Percentiles rank a stretch among this genome's conserved stretches.
Conservation (phyloP, 2,329 filamentous ascomycete genomes). For the Fusarium musae region DNA sequence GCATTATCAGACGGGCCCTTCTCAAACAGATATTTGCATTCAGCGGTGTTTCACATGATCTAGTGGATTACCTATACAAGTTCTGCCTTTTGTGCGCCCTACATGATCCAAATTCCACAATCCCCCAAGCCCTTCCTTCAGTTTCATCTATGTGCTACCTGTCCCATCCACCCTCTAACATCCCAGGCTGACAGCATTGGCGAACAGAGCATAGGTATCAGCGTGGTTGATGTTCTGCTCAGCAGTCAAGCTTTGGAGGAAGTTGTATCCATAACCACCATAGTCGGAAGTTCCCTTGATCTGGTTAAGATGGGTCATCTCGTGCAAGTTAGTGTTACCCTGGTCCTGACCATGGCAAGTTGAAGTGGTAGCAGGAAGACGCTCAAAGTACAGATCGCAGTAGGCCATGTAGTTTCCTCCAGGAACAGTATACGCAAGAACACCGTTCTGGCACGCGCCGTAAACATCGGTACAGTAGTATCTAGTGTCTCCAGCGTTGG, state of each 20-base stretch:
- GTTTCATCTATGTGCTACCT: too few relatives aligned
- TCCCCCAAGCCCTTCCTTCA: too few relatives aligned
- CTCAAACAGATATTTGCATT: too few relatives aligned
- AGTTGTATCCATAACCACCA: constrained; percentile 66
- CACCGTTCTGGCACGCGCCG: constrained; percentile 59
- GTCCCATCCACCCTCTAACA: too few relatives aligned
- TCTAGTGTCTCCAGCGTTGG: constrained; percentile 57
- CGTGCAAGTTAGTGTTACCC: constrained; percentile 72
- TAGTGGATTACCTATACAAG: too few relatives aligned
- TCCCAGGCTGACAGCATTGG: constrained; percentile 44
- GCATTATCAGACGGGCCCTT: too few relatives aligned
- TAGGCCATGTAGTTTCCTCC: constrained; percentile 66
- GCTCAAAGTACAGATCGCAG: constrained; percentile 69
- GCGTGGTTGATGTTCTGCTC: constrained; percentile 69
- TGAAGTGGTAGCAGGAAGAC: constrained; percentile 59
- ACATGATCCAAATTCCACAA: too few relatives aligned
- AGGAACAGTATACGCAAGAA: constrained; percentile 72
- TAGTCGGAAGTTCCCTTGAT: constrained; percentile 68
- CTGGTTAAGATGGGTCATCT: constrained; percentile 70
- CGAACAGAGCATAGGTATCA: constrained; percentile 57
- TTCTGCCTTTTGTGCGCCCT: not conserved
- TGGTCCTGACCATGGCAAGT: constrained; percentile 73
- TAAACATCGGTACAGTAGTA: constrained; percentile 71
- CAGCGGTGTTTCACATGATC: too few relatives aligned
- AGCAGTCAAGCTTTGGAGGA: constrained; percentile 59